Conservation (phyloP, 2,329 filamentous ascomycete genomes). For the Cryphonectria japonica region DNA sequence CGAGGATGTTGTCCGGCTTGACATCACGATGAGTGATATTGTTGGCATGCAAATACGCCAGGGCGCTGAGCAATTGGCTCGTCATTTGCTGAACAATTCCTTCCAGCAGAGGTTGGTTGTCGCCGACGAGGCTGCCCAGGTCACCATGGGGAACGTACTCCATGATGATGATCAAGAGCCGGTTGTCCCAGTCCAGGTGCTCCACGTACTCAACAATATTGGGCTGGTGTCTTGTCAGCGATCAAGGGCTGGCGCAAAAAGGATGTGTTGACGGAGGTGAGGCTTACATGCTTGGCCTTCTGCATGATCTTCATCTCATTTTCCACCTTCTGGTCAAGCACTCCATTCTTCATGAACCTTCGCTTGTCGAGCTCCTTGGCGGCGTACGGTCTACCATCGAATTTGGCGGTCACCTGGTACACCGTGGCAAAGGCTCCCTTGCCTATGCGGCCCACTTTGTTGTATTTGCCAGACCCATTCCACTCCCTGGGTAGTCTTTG, state of each 20-base stretch:
- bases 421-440: conserved; percentile 96
- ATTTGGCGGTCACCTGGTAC: conserved; percentile 85
- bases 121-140: conserved; percentile 71
- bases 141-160: conserved; percentile 86
- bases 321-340: conserved; percentile 88
- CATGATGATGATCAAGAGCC: conserved; percentile 97
- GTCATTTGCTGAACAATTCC: conserved; percentile 71
- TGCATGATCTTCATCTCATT: conserved; percentile 98
- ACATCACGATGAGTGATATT: conserved; percentile 98
- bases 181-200: conserved; percentile 77
- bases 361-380: conserved; percentile 95
- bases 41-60: conserved; percentile 83
- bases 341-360: conserved; percentile 88
- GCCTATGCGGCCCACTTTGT: conserved; percentile 79
- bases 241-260: neutral
- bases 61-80: conserved; percentile 75
- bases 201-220: conserved; percentile 94
- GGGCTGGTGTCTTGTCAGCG: conserved; percentile 51
- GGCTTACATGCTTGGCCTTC: conserved; percentile 75
- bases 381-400: conserved; percentile 80
- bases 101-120: conserved; percentile 68
- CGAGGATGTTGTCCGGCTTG: conserved; percentile 96
- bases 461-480: conserved; percentile 85
- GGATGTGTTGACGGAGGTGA: neutral
- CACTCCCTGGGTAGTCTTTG: conserved; percentile 63